Percentiles rank a stretch among this genome's conserved stretches.
phyloP scores from a whole-genome alignment of 108 stramenopile species.

The Cyclotella choctawhatcheeana region DNA sequence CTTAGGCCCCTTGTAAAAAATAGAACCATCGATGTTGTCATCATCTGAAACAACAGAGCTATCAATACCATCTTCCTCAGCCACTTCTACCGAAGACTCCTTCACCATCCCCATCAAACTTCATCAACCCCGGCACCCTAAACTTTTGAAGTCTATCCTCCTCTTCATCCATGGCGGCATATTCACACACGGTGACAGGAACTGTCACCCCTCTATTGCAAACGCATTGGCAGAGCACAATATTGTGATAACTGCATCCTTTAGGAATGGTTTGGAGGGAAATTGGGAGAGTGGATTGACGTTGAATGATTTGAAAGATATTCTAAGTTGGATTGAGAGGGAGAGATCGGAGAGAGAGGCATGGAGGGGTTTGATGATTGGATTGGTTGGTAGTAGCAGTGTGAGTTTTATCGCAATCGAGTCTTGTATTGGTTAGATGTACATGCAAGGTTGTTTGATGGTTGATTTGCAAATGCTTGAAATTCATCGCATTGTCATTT shows the following conservation, averaged over 20 bases:
- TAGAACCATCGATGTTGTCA: no score
- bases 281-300: conserved; percentile 19
- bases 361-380: conserved; percentile 13
- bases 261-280: conserved; percentile 42
- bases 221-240: conserved; percentile 12
- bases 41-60: no score
- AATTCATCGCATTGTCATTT: neutral
- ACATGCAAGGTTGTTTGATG: no score
- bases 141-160: conserved; percentile 8
- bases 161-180: conserved; percentile 53
- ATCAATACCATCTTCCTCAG: no score
- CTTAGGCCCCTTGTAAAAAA: no score
- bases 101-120: conserved; percentile 32
- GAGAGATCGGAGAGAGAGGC: neutral
- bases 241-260: conserved; percentile 39
- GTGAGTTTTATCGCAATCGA: conserved; percentile 11
- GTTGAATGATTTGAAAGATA: conserved; percentile 35
- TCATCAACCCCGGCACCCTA: neutral
- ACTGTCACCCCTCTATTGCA: conserved; percentile 35
- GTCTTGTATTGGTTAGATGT: neutral
- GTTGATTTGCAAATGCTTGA: neutral
- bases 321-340: conserved; percentile 6
- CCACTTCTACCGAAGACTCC: no score
- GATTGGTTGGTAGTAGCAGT: conserved; percentile 42
- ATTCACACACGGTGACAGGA: conserved; percentile 23